phyloP scores from a whole-genome alignment of 1,139 yeast genomes.

The Blastobotrys malaysiensis region DNA sequence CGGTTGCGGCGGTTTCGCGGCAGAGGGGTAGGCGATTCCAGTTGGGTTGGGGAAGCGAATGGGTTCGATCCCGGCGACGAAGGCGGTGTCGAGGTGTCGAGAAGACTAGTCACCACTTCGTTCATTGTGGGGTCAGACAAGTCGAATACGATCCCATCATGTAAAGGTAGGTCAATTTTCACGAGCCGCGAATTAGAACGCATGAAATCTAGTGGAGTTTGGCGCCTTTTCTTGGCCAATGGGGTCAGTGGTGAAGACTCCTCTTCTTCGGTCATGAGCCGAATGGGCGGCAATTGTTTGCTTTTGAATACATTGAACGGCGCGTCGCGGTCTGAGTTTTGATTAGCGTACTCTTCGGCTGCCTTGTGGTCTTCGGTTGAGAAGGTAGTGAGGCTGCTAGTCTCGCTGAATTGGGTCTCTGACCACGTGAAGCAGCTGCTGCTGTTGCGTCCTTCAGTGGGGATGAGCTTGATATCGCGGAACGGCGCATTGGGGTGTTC shows the following conservation, averaged over 20 bases:
- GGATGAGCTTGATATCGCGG: background rate
- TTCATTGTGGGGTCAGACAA: background rate
- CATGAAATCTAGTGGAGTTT: background rate
- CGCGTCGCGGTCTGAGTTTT: background rate
- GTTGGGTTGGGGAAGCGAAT: background rate
- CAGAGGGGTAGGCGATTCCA: background rate
- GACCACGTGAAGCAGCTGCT: background rate
- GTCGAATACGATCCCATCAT: slow-evolving; percentile 3
- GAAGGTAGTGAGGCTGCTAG: background rate
- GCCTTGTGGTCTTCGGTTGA: background rate
- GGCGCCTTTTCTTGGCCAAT: background rate
- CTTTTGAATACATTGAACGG: background rate
- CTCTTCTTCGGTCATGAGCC: background rate
- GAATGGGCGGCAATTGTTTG: background rate
- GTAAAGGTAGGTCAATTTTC: slow-evolving; percentile 5
- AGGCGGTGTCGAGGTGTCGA: background rate
- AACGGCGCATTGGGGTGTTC: background rate
- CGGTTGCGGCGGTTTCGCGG: background rate
- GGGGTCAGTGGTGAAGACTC: background rate
- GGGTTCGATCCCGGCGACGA: background rate
- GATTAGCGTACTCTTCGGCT: background rate
- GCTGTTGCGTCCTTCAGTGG: background rate
- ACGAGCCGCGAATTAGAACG: background rate
- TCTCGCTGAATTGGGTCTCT: background rate
- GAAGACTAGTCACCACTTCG: background rate